phyloP scores from a whole-genome alignment of 2,329 filamentous ascomycete species.

The Neurospora sp. region DNA sequence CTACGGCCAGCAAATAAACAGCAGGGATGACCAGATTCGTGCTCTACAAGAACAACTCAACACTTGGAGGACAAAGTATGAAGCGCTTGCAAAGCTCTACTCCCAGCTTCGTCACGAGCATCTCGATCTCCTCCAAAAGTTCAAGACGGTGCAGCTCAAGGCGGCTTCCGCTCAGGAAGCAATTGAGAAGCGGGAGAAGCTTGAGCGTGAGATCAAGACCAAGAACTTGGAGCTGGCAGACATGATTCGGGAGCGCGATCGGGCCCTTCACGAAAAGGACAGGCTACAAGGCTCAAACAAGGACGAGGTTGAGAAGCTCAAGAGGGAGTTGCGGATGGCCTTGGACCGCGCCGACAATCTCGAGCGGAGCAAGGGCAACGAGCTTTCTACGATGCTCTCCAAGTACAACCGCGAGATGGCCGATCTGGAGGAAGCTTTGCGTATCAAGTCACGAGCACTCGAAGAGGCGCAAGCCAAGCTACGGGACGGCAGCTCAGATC shows the following conservation, averaged over 20 bases:
- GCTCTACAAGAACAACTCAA: constrained; percentile 95
- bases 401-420: constrained; percentile 97
- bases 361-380: constrained; percentile 87
- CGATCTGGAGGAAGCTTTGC: constrained; percentile 85
- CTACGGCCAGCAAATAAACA: constrained; percentile 73
- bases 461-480: constrained; percentile 74
- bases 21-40: constrained; percentile 89
- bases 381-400: constrained; percentile 86
- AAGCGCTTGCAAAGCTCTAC: constrained; percentile 91
- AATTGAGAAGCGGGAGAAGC: constrained; percentile 86
- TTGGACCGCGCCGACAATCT: constrained; percentile 85
- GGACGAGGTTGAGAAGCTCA: constrained; percentile 90
- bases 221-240: constrained; percentile 98
- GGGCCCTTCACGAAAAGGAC: constrained; percentile 88
- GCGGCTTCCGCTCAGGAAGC: constrained; percentile 95
- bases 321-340: constrained; percentile 85
- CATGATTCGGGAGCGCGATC: constrained; percentile 95
- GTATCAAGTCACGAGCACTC: constrained; percentile 77
- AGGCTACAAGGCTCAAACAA: constrained; percentile 76
- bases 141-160: constrained; percentile 92
- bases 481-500: constrained; percentile 72
- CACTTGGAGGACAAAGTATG: constrained; percentile 95
- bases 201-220: constrained; percentile 96
- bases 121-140: constrained; percentile 87
- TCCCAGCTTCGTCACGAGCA: constrained; percentile 93